These are phyloP conservation scores for Keithomyces neogunnii DNA, from an alignment of 2,329 filamentous ascomycete genomes.

Conservation along the genomic window DNA sequence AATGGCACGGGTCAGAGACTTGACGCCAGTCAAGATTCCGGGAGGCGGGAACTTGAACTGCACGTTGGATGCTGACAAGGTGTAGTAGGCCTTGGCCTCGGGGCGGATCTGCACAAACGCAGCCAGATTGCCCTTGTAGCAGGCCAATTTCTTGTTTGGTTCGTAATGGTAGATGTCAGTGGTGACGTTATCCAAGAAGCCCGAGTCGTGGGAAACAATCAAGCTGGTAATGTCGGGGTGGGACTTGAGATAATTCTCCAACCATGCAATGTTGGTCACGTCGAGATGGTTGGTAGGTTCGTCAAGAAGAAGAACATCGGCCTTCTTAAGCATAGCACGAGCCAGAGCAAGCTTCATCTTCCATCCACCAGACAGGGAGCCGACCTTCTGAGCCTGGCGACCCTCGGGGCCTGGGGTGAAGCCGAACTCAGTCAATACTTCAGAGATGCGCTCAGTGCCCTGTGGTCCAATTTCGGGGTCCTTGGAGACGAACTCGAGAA, in stretches of 20 bases:
- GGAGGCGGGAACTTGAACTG: conserved; percentile 98
- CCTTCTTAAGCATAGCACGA: conserved; percentile 90
- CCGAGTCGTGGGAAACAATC: conserved; percentile 97
- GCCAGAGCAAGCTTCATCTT: conserved; percentile 99
- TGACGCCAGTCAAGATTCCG: conserved; percentile 89
- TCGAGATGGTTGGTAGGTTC: conserved; percentile 99
- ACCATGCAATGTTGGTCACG: conserved; percentile 91
- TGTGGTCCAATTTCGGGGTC: conserved; percentile 78
- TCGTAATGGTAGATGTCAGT: conserved; percentile 99
- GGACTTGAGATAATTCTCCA: conserved; percentile 90
- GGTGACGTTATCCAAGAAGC: conserved; percentile 93
- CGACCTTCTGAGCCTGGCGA: conserved; percentile 80
- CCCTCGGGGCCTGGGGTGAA: conserved; percentile 88
- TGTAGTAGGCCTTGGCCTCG: conserved; percentile 97
- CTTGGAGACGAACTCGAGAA: conserved; percentile 85
- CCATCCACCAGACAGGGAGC: conserved; percentile 94
- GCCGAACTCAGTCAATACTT: conserved; percentile 83
- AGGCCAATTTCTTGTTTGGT: conserved; percentile 82
- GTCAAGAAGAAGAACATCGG: conserved; percentile 93
- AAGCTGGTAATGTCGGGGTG: conserved; percentile 94
- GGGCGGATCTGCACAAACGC: conserved; percentile 83
- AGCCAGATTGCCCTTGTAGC: conserved; percentile 74
- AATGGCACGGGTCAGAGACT: conserved; percentile 88
- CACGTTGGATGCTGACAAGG: conserved; percentile 75
- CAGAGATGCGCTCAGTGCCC: conserved; percentile 70